Percentiles rank a stretch among this genome's conserved stretches.
These are phyloP conservation scores for Xylona heveae DNA, from an alignment of 495 filamentous ascomycete genomes.

Conservation along the genomic window DNA sequence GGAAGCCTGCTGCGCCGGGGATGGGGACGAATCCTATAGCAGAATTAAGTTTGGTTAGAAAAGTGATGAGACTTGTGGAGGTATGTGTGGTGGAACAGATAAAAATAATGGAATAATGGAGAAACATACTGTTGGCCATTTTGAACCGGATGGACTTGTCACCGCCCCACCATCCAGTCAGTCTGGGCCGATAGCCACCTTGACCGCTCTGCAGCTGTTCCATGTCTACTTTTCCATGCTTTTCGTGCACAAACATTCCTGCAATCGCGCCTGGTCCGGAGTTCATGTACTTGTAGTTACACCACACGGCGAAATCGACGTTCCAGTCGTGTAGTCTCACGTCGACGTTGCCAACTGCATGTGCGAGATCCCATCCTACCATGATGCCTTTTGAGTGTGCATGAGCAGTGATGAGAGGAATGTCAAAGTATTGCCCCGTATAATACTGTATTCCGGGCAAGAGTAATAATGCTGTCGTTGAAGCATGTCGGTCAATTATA, in stretches of 20 bases:
- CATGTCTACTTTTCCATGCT: slow-evolving; percentile 34
- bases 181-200: slow-evolving; percentile 27
- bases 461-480: slow-evolving; percentile 55
- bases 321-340: slow-evolving; percentile 76
- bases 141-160: slow-evolving; percentile 54
- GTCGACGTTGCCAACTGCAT: slow-evolving; percentile 81
- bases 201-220: slow-evolving; percentile 14
- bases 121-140: slow-evolving; percentile 42
- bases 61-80: background rate
- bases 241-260: slow-evolving; percentile 70
- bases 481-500: slow-evolving; percentile 55
- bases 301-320: slow-evolving; percentile 95
- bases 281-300: slow-evolving; percentile 94
- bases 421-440: slow-evolving; percentile 79
- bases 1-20: slow-evolving; percentile 44
- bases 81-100: background rate
- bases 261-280: slow-evolving; percentile 74
- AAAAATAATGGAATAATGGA: slow-evolving; percentile 1
- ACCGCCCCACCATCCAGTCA: slow-evolving; percentile 84
- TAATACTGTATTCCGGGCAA: slow-evolving; percentile 91
- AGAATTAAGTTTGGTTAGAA: background rate
- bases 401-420: slow-evolving; percentile 59
- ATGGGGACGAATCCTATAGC: slow-evolving; percentile 45
- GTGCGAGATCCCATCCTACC: slow-evolving; percentile 88
- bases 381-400: slow-evolving; percentile 57